A percentile compares a stretch with the other conserved stretches of the same genome.
Conservation (phyloP, 805 yeast genomes). For the Kockiozyma suomiensis region DNA sequence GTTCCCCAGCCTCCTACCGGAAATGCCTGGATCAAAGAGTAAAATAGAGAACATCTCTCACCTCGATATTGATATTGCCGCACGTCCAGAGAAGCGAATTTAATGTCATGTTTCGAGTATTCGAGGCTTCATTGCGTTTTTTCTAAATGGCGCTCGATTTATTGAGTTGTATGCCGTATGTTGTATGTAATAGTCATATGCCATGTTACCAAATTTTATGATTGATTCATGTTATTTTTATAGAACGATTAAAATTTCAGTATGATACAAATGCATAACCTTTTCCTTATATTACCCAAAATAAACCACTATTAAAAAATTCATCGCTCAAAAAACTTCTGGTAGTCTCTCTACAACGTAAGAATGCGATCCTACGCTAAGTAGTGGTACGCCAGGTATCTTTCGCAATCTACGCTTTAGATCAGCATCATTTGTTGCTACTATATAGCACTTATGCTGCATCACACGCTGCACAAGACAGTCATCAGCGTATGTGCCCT, state of each 20-base stretch:
- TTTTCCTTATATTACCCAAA: neutral
- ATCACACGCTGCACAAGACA: constrained; percentile 90
- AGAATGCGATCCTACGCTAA: constrained; percentile 94
- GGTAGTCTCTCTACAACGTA: constrained; percentile 95
- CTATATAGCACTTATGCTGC: constrained; percentile 95
- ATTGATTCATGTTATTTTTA: too few species aligned
- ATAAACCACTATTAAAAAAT: neutral
- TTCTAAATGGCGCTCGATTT: too few species aligned
- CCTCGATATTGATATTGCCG: too few species aligned
- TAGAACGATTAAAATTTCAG: too few species aligned
- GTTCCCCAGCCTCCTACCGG: constrained; percentile 44
- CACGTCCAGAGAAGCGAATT: too few species aligned
- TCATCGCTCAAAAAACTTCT: constrained; percentile 41
- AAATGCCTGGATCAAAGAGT: constrained; percentile 22
- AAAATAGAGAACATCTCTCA: too few species aligned
- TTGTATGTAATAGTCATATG: too few species aligned
- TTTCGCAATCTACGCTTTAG: constrained; percentile 90
- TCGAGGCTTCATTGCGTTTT: too few species aligned
- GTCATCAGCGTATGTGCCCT: constrained; percentile 98
- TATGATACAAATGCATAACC: neutral
- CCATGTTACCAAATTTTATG: too few species aligned
- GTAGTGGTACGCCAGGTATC: constrained; percentile 94
- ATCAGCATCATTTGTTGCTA: constrained; percentile 98
- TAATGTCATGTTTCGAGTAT: too few species aligned
- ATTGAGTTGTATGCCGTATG: too few species aligned